phyloP scores from a whole-genome alignment of 768 basidiomycete genomes.

The Lactifluus hygrophoroides region DNA sequence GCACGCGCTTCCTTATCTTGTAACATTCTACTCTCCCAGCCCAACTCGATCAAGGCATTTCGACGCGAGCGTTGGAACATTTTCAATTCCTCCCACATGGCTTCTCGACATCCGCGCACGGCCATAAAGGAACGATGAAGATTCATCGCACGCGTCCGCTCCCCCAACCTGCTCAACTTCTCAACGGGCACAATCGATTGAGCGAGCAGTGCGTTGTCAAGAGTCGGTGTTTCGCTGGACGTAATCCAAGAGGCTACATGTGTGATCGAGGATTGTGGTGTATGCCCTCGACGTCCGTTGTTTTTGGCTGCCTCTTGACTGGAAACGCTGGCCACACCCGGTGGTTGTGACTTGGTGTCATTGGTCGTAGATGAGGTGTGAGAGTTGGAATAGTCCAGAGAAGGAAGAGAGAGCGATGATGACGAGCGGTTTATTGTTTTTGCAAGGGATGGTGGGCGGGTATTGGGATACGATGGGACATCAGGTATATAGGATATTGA shows the following conservation, averaged over 20 bases:
- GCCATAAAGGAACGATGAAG: slow-evolving; percentile 53
- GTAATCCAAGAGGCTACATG: slow-evolving; percentile 14
- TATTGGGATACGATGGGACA: slow-evolving; percentile 15
- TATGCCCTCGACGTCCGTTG: not conserved
- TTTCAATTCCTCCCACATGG: slow-evolving; percentile 70
- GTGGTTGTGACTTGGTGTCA: slow-evolving; percentile 4
- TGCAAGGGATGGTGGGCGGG: slow-evolving; percentile 12
- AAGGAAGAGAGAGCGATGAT: slow-evolving; percentile 13
- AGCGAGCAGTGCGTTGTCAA: slow-evolving; percentile 15
- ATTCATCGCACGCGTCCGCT: slow-evolving; percentile 63
- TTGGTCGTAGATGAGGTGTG: not conserved
- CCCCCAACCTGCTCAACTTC: slow-evolving; percentile 36
- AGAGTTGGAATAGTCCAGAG: slow-evolving; percentile 1
- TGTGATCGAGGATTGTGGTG: not conserved
- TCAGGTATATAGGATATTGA: slow-evolving; percentile 9
- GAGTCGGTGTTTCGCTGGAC: slow-evolving; percentile 13
- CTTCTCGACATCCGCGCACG: slow-evolving; percentile 59
- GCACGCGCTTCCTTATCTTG: slow-evolving; percentile 14
- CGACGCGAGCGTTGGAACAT: slow-evolving; percentile 51
- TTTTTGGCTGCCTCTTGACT: not conserved
- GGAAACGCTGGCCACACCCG: not conserved
- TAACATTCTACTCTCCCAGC: slow-evolving; percentile 49
- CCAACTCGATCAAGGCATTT: slow-evolving; percentile 44
- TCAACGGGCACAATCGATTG: slow-evolving; percentile 17
- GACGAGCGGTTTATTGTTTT: slow-evolving; percentile 2